Evolutionary conservation across 371 early-diverging fungal species (phyloP).

Genomic region (Rhizopus microsporus): DNA sequence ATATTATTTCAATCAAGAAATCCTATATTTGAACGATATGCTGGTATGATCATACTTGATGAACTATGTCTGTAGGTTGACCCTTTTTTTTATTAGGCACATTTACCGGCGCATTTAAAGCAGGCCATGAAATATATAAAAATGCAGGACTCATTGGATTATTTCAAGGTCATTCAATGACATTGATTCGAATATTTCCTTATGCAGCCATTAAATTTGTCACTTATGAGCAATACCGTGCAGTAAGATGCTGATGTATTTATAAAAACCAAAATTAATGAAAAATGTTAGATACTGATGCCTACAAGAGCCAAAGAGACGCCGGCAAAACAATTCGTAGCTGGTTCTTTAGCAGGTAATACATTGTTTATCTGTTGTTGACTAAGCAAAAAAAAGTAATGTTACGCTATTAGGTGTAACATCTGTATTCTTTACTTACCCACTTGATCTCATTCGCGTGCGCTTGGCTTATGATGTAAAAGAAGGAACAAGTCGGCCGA

Average conservation of each 20-base stretch:
- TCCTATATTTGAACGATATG: constrained; percentile 81
- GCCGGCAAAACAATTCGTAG: constrained; percentile 61
- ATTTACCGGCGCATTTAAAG: constrained; percentile 85
- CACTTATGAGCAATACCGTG: constrained; percentile 87
- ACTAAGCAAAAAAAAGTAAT: neutral
- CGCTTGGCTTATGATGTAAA: constrained; percentile 88
- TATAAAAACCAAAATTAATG: neutral
- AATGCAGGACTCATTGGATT: constrained; percentile 78
- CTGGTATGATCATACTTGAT: constrained; percentile 54
- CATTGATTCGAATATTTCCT: constrained; percentile 91
- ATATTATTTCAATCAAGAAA: constrained; percentile 95
- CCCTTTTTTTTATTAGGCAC: constrained; percentile 57
- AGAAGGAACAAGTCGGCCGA: constrained; percentile 35
- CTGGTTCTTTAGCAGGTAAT: constrained; percentile 81
- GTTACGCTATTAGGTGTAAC: constrained; percentile 67
- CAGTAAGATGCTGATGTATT: constrained; percentile 42
- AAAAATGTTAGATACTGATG: constrained; percentile 59
- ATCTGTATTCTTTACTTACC: constrained; percentile 92
- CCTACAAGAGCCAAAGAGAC: constrained; percentile 67
- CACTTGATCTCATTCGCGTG: constrained; percentile 91
- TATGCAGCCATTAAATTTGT: constrained; percentile 97
- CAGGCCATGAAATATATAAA: constrained; percentile 72
- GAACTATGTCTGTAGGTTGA: no score
- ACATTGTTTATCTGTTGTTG: no score
- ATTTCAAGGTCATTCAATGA: constrained; percentile 95